Base-by-base conservation (phyloP, 305 asterid genomes). In the Fraxinus xanthoxyloides region DNA sequence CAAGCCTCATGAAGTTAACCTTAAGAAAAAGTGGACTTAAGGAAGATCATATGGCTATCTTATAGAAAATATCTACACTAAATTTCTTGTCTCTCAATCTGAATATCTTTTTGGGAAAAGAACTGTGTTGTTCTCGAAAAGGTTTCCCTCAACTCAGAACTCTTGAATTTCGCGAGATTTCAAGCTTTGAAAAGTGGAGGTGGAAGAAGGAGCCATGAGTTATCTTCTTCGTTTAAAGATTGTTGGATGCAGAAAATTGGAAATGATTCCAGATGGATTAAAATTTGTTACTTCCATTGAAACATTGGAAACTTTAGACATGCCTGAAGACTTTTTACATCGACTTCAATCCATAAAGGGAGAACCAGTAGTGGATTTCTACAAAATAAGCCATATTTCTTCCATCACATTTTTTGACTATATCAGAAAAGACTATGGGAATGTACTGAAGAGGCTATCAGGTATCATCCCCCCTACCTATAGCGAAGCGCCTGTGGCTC, bases 1-100 rank as follows among this genome's bases (percentile, higher is more conserved):
- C 26, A 74, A 51, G 75, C 75, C 87, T 89, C 35, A 82, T 78
- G 12, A 77, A 48, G 15, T 86, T 92, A 88, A 80, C 85, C 34
- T 76, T 90, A 43, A 75, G 87, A 72, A 77, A 32, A 40, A 87
- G 87, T 83, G 75, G 76, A 72, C 87, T 92, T 36, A 73, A 77
- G 75, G 92, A 88, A 81, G 84, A 86, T 15, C 89, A 84, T n/a
- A 75, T 84, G 84, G 38, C 79, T 7, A 85, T 84, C 61, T 84
- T 89, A 2, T 91, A 88, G 82, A 87, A 81, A 69, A 86, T 90
- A 72, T 90, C 89, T 7, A 84, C 81, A 36, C 78, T 92, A n/a
- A 63, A 69, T 17, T 43, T 75, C 26, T 70, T 88, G 48, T n/a
- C 63, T 1, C 78, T 88, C 28, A 85, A 88, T 36, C 82, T 54